Base-by-base conservation (phyloP, 176 grass and related monocot species). In the Stipa capillata region DNA sequence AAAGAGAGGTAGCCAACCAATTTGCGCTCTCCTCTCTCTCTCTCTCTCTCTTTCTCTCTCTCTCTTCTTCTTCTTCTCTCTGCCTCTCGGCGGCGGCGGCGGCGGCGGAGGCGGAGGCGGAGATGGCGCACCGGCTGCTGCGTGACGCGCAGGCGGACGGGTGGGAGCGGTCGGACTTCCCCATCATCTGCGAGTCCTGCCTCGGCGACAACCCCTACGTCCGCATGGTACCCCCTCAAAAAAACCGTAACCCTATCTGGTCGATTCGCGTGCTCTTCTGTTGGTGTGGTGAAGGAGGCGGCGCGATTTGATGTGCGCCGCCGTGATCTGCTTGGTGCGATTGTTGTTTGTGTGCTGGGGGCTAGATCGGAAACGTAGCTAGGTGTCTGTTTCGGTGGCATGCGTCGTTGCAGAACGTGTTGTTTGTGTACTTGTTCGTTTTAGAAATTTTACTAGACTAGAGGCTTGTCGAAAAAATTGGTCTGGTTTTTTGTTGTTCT, bases 121-220 rank as follows among this genome's bases (percentile, higher is more conserved):
- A 72, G 78, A 97, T 97, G 95, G 95, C 95, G 85, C 95, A 97
- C 77, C 69, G 95, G 72, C 62, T 97, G 82, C 83, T 97, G 72
- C 89, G 95, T 52, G 95, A 97, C 55, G 95, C 95, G 75, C 95
- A 94, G 74, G 95, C 95, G 2, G 95, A 97, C 23, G 92, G 95
- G 36, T 94, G 95, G 95, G 95, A 97, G 89, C 74, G 95, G 53
- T 97, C 95, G 5, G 92, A 97, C 81, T 97, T 97, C 62, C 95
- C 92, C 51, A 94, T 97, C 85, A 97, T 97, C 72, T 97, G 95
- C 85, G 95, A 97, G 78, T 97, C 95, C 28, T 97, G 92, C 87
- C 95, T 97, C 69, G 95, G 95, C 45, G 95, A 97, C 89, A 97
- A 97, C 83, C 95, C 95, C 50, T 97, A 97, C 87, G 92, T 97